Conservation (phyloP, 2,329 filamentous ascomycete species). For the Magnaporthales sp. region DNA sequence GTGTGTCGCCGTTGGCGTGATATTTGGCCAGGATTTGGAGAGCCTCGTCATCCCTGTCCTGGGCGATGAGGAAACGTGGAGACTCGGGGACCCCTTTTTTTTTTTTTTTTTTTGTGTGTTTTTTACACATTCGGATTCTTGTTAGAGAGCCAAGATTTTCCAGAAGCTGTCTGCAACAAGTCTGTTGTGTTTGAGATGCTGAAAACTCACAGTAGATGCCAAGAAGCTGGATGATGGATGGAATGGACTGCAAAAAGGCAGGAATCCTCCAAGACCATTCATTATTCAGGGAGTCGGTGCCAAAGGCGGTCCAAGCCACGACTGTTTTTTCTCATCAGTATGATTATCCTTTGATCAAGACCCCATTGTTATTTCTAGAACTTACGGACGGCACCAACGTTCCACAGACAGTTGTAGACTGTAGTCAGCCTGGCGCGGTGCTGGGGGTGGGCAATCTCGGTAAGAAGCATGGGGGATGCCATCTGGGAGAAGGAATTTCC, state of each 20-base stretch:
- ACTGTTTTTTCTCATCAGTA: conserved; percentile 11
- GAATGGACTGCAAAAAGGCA: conserved; percentile 9
- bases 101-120: too few species aligned
- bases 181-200: too few species aligned
- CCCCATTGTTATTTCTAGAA: not conserved
- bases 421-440: conserved; percentile 8
- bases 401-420: conserved; percentile 7
- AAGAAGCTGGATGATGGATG: conserved; percentile 27
- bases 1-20: conserved; percentile 23
- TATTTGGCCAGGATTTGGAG: conserved; percentile 19
- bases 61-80: conserved; percentile 25
- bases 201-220: conserved; percentile 3
- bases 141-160: not conserved
- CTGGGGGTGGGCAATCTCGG: conserved; percentile 10
- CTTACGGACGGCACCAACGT: conserved; percentile 10
- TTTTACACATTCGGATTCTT: conserved; percentile 15
- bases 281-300: conserved; percentile 29
- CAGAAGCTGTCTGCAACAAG: not conserved
- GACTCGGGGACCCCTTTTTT: conserved; percentile 29
- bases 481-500: conserved; percentile 13
- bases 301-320: conserved; percentile 38
- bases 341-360: not conserved
- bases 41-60: conserved; percentile 7
- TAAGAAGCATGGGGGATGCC: conserved; percentile 11
- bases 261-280: conserved; percentile 31